Base-by-base conservation (phyloP, 108 stramenopile genomes). In the Nitzschia inconspicua region DNA sequence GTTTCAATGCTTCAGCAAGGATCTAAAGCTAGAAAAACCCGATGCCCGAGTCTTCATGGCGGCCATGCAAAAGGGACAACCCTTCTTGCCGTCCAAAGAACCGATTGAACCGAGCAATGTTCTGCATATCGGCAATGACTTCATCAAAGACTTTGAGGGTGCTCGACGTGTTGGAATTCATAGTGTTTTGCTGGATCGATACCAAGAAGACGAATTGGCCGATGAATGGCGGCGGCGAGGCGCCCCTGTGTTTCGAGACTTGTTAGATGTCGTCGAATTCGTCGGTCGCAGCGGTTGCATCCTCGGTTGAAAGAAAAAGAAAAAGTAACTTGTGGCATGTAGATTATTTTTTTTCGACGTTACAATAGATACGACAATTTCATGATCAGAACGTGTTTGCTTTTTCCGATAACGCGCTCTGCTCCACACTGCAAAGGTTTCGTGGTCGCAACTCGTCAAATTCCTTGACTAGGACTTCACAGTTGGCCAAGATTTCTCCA, bases 221-320 rank as follows among this genome's bases (percentile, higher is more conserved):
- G 68, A 57, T 27, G 70, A 73, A 27, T 87, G 80, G 85, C 63
- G 73, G 65, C 63, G 73, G n/a, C 28, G 76, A 60, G 85, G 82
- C 0, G 85, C 82, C 11, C 66, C 55, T 18, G 85, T 87, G 2
- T 81, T 83, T 44, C 66, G 56, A 18, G 85, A 87, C 57, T 70
- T 87, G 39, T 63, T 87, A 46, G 85, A 87, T 81, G 85, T 87
- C 0, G 80, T 87, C 4, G 77, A 83, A 52, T 81, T 57, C 46
- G 42, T 82, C 10, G 85, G 81, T 18, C 63, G 72, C 28, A 64
- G 74, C 34, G 37, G 58, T 41, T 76, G 71, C 28, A 41, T 59
- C 18, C 36, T 75, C 9, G 69, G 73, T 31, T 75, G 48, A 75
- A 44, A 4, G 47, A 48, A 24, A 8, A 2, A 48, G 18, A 42